Base-by-base conservation (phyloP, 2,329 filamentous ascomycete species). In the Trichoderma harzianum region DNA sequence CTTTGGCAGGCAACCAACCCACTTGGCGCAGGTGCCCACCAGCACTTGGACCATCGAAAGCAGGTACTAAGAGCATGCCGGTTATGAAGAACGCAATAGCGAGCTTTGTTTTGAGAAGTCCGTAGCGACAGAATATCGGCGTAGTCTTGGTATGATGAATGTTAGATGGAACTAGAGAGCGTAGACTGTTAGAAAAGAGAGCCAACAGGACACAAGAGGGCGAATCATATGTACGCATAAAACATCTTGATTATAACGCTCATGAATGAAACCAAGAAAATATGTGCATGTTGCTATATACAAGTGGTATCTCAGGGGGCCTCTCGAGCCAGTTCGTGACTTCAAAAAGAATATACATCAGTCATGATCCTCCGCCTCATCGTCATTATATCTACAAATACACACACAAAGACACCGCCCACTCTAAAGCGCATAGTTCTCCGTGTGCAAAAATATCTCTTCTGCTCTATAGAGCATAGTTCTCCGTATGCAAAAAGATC, bases 401-500 rank as follows among this genome's bases (percentile, higher is more conserved):
- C 47, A 69, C 14, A 55, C 24, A 32, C 36, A 26, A 18, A 30
- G 1, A 7, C 34, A 21, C 21, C 30, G 3, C 32, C 10, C n/a
- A 28, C 28, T 36, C 51, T 76, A 97, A 1, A 97, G 85, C 66
- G 94, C 93, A 83, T 97, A 98, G 80, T 98, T 98, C 85, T 98
- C 95, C 4, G 95, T 93, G 84, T 98, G 95, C 80, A 98, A 82
- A 80, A 95, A 98, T 69, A 98, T 92, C 86, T 98, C 95, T 79
- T 98, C 95, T 60, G 30, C 30, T 30, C 30, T 32, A 32, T 74
- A 97, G 85, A 66, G 94, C 93, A 83, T 97, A 98, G 80, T 98
- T 98, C 85, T 98, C 95, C 4, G 95, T 93, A 84, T 98, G 95
- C 80, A 98, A 82, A 80, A 95, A 98, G 69, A 98, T 92, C 86